Conservation (phyloP, 257 asterid genomes). For the Henckelia pumila region DNA sequence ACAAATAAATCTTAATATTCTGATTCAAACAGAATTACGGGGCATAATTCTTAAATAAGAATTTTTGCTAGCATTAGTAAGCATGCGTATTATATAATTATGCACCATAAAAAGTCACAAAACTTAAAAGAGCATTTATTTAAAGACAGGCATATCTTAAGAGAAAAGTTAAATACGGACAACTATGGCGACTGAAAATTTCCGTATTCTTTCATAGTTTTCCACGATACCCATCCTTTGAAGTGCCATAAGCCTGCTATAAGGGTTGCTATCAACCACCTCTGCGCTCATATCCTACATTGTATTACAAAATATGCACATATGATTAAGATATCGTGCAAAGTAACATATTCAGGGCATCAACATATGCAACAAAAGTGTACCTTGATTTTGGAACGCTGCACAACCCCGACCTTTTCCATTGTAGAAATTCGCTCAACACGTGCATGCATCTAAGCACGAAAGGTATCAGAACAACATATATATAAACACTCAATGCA, state of each 20-base stretch:
- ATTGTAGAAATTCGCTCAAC: conserved; percentile 45
- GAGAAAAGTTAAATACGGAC: conserved; percentile 46
- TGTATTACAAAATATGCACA: conserved; percentile 19
- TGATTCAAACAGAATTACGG: conserved; percentile 7
- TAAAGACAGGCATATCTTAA: conserved; percentile 2
- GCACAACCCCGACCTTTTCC: conserved; percentile 42
- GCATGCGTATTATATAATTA: background rate
- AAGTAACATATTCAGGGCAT: conserved; percentile 2
- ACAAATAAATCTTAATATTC: conserved; percentile 5
- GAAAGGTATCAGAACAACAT: conserved; percentile 21
- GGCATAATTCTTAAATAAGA: background rate
- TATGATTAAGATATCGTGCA: background rate
- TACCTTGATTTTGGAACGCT: conserved; percentile 81
- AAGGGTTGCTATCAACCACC: conserved; percentile 96
- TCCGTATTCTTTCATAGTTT: conserved; percentile 84
- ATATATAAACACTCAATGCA: background rate
- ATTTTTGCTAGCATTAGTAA: background rate
- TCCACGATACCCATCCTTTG: conserved; percentile 98
- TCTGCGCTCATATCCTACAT: conserved; percentile 87
- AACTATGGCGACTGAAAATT: conserved; percentile 88
- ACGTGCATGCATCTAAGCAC: conserved; percentile 51
- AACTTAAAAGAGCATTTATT: background rate
- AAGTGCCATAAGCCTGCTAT: conserved; percentile 99
- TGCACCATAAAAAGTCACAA: background rate
- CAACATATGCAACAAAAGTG: conserved; percentile 7